These are phyloP conservation scores for Esteya vermicola DNA, from an alignment of 2,329 filamentous ascomycete genomes.

Conservation along the genomic window DNA sequence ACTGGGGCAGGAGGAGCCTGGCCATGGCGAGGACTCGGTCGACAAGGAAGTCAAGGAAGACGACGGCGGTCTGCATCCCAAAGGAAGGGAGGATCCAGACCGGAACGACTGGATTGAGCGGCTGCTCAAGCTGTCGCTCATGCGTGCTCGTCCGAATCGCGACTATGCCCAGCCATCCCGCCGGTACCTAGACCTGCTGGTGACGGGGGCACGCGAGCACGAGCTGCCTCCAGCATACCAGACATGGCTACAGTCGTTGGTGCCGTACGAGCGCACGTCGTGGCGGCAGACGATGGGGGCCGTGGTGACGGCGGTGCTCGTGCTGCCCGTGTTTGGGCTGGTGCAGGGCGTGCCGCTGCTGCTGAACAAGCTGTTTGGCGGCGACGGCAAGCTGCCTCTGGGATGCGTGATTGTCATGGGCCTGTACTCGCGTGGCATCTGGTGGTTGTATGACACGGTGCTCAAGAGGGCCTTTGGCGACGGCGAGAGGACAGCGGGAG, in stretches of 20 bases:
- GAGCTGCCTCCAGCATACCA: constrained; percentile 67
- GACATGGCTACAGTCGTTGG: constrained; percentile 53
- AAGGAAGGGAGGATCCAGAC: too few relatives aligned
- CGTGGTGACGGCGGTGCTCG: constrained; percentile 44
- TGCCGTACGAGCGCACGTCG: constrained; percentile 57
- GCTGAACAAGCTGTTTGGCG: not conserved
- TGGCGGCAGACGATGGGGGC: constrained; percentile 51
- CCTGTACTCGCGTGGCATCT: constrained; percentile 34
- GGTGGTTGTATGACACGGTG: constrained; percentile 29
- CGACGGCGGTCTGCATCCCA: constrained; percentile 7
- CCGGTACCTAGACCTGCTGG: constrained; percentile 71
- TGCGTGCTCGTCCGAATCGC: constrained; percentile 43
- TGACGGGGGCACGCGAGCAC: constrained; percentile 65
- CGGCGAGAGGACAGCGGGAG: constrained; percentile 52
- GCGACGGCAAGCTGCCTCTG: constrained; percentile 33
- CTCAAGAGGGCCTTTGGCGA: constrained; percentile 61
- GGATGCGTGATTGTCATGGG: constrained; percentile 47
- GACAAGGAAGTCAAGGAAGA: constrained; percentile 9
- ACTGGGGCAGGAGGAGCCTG: constrained; percentile 21
- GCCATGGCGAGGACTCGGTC: constrained; percentile 5
- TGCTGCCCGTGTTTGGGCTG: constrained; percentile 41
- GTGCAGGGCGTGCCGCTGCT: constrained; percentile 23
- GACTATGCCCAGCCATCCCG: constrained; percentile 69
- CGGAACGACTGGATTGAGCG: too few relatives aligned
- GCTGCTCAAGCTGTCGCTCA: constrained; percentile 28